Evolutionary conservation across 2,329 filamentous ascomycete genomes (phyloP), one percentile per base, ranked within the genome.

Genomic region (Xylariales sp.): DNA sequence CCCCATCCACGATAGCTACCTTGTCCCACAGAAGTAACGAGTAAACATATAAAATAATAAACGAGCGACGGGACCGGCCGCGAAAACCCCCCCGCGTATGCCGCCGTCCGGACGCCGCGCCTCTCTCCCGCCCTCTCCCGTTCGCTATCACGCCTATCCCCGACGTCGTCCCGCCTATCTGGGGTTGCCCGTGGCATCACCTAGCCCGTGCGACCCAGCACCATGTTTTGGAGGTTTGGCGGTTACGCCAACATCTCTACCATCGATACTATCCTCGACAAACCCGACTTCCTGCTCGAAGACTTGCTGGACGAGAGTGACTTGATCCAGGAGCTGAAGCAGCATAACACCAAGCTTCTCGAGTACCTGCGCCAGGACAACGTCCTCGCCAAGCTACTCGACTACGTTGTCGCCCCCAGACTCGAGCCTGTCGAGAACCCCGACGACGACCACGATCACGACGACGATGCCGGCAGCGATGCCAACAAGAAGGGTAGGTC

Each of bases 221-320:
- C 82, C 85, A 99, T 99, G 96, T 99, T 99, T 83, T 99, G 96
- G 96, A 92, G 95, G 83, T 99, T 98, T 87, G 95, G 96, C 87
- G 94, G 94, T 79, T 98, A 98, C 87, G 93, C 94, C 86, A 97
- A 93, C 87, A 92, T 97, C 83, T 97, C 95, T 77, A 92, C 94
- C 78, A 93, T 99, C 82, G 96, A 98, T 82, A 94, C 91, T 75
- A 93, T 99, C 78, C 93, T 99, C 80, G 96, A 99, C 80, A 97
- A 97, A 82, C 90, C 97, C 75, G 93, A 97, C 82, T 94, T 97
- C 79, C 94, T 93, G 60, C 91, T 98, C 73, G 96, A 99, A 82
- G 95, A 98, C 79, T 86, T 99, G 68, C 89, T 99, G 71, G 94
- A 98, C 80, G 96, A 99, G 85, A 92, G 92, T 77, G 96, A 99